Conservation (phyloP, 495 filamentous ascomycete species). For the Xylaria grammica region DNA sequence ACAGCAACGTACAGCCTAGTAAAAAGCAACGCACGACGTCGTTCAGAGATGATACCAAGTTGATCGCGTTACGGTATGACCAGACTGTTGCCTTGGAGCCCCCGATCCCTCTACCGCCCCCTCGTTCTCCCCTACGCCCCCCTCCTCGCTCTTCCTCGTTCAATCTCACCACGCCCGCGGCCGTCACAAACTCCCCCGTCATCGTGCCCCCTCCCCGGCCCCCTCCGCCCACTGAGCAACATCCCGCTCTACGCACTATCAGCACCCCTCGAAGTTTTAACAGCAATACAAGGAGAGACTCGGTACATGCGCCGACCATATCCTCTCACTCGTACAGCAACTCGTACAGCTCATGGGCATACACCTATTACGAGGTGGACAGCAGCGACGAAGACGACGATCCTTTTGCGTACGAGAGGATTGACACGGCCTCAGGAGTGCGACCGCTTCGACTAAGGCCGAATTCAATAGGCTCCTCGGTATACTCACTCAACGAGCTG, state of each 20-base stretch:
- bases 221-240: conserved; percentile 52
- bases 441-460: conserved; percentile 31
- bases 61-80: conserved; percentile 61
- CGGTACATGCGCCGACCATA: conserved; percentile 56
- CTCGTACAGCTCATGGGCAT: conserved; percentile 46
- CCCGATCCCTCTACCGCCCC: conserved; percentile 58
- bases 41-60: conserved; percentile 52
- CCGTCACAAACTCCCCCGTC: conserved; percentile 7
- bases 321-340: conserved; percentile 52
- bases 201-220: conserved; percentile 43
- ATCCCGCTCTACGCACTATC: conserved; percentile 52
- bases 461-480: conserved; percentile 31
- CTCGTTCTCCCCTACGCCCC: conserved; percentile 38
- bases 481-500: conserved; percentile 29
- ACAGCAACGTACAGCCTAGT: conserved; percentile 40
- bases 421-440: conserved; percentile 30
- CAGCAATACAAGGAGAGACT: conserved; percentile 54
- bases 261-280: conserved; percentile 30
- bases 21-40: conserved; percentile 37
- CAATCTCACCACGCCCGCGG: conserved; percentile 28
- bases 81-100: conserved; percentile 59
- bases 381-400: conserved; percentile 42
- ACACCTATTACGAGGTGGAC: conserved; percentile 51
- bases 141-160: conserved; percentile 35
- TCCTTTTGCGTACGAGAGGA: conserved; percentile 40